Evolutionary conservation across 805 yeast genomes (phyloP), one percentile per base, ranked within the genome.

Genomic region (Saccharomycopsis sp.): DNA sequence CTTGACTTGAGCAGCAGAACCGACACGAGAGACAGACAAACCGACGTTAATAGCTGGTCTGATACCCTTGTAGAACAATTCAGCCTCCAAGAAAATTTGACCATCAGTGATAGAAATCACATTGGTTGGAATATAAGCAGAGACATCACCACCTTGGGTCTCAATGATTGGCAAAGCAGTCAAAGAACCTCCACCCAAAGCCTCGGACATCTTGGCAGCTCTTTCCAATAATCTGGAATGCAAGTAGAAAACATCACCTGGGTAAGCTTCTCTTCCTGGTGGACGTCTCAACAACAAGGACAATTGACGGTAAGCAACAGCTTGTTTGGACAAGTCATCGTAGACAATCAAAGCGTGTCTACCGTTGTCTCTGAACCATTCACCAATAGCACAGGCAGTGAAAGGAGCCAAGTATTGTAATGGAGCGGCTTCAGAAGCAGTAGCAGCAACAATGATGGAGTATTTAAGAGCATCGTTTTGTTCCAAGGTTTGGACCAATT

Each of bases 351-450:
- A 82, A 70, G 98, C 96, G 80, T 94, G 98, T 78, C 79, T 89
- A 76, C 97, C 97, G 79, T 93, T 94, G 85, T 94, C 99, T 86
- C 99, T 90, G 96, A 94, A 94, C 99, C 99, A 94, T 84, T 94
- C 99, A 83, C 98, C 97, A 76, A 94, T 92, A 73, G 99, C 96
- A 77, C 96, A 87, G 69, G 92, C 99, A 70, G 99, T 90, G 97
- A 94, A 94, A 77, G 99, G 99, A 83, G 99, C 98, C 76, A 94
- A 81, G 84, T 91, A 94, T 85, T 94, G 99, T 79, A 94, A 84
- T 78, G 99, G 99, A 78, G 99, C 99, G 70, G 99, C 99, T 84
- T 94, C 99, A 65, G 99, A 94, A 69, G 99, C 99, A 72, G 99
- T 94, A 71, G 99, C 99, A 64, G 99, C 97, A 76, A 94, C 98